phyloP scores from a whole-genome alignment of 2,329 filamentous ascomycete genomes.

The Ceratocystis diversiconidia region DNA sequence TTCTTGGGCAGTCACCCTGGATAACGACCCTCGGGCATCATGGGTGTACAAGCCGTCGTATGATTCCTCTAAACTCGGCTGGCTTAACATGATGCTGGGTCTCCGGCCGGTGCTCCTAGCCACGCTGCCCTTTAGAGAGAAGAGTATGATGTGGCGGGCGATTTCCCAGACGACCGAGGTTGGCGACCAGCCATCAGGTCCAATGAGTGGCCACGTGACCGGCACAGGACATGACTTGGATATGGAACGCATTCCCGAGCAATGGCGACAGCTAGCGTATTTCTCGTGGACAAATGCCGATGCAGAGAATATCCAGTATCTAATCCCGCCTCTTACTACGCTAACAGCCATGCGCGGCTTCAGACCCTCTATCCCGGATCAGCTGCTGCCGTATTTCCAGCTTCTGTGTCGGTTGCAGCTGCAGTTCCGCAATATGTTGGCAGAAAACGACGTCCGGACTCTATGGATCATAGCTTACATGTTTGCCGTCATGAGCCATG shows the following conservation, averaged over 20 bases:
- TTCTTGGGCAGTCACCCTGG: conserved; percentile 19
- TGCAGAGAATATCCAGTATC: conserved; percentile 17
- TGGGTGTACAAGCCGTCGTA: conserved; percentile 20
- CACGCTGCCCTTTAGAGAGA: conserved; percentile 19
- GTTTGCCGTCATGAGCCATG: conserved; percentile 21
- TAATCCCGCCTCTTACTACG: conserved; percentile 17
- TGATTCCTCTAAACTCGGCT: conserved; percentile 19
- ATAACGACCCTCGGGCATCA: conserved; percentile 17
- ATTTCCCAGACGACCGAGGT: conserved; percentile 17
- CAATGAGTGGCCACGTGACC: conserved; percentile 17
- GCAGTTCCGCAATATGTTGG: conserved; percentile 20
- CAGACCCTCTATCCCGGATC: conserved; percentile 11
- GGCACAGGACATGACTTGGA: conserved; percentile 16
- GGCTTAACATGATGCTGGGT: conserved; percentile 22
- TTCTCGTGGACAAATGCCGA: conserved; percentile 13
- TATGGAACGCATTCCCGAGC: conserved; percentile 18
- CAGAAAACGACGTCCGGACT: conserved; percentile 19
- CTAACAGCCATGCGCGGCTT: conserved; percentile 13
- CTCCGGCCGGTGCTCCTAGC: conserved; percentile 20
- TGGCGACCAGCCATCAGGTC: conserved; percentile 17
- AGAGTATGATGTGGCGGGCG: conserved; percentile 19
- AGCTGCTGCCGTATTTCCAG: conserved; percentile 20
- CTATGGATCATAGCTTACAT: conserved; percentile 22
- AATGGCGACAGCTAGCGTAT: conserved; percentile 18
- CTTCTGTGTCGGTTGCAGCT: conserved; percentile 20